A percentile compares a stretch with the other conserved stretches of the same genome.
Conservation (phyloP, 345 rosid species). For the Moricandia moricandioides region DNA sequence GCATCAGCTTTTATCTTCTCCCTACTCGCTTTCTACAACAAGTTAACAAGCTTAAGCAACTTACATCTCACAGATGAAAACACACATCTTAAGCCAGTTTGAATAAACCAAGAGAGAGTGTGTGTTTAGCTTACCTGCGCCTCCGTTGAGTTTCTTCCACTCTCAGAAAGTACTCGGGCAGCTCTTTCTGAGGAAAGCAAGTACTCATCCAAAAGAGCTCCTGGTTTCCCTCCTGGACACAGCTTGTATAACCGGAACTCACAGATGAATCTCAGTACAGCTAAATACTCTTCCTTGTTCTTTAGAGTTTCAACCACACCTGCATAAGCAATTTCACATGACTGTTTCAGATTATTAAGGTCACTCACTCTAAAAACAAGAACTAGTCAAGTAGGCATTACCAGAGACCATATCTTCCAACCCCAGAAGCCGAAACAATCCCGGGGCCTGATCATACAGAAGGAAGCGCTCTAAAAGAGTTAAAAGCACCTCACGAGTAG, state of each 20-base stretch:
- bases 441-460: constrained; percentile 17
- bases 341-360: not conserved
- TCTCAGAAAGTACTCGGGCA: constrained; percentile 2
- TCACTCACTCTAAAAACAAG: not conserved
- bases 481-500: constrained; percentile 19
- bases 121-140: constrained; percentile 12
- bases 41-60: not conserved
- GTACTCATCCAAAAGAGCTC: constrained; percentile 2
- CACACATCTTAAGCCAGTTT: not conserved
- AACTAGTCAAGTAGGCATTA: constrained; percentile 6
- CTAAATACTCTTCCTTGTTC: constrained; percentile 11
- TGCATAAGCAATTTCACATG: not conserved
- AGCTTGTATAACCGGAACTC: constrained; percentile 16
- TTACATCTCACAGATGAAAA: constrained; percentile 5
- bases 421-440: constrained; percentile 23
- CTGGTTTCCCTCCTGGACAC: constrained; percentile 6
- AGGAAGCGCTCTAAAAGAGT: constrained; percentile 10
- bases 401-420: constrained; percentile 19
- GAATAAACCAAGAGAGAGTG: not conserved
- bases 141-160: constrained; percentile 11
- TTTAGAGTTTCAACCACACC: constrained; percentile 17
- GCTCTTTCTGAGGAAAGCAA: constrained; percentile 2
- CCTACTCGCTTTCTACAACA: constrained; percentile 22
- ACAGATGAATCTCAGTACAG: constrained; percentile 22
- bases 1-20: constrained; percentile 30